Base-by-base conservation (phyloP, 2,329 filamentous ascomycete species). In the Laburnicola sp. region DNA sequence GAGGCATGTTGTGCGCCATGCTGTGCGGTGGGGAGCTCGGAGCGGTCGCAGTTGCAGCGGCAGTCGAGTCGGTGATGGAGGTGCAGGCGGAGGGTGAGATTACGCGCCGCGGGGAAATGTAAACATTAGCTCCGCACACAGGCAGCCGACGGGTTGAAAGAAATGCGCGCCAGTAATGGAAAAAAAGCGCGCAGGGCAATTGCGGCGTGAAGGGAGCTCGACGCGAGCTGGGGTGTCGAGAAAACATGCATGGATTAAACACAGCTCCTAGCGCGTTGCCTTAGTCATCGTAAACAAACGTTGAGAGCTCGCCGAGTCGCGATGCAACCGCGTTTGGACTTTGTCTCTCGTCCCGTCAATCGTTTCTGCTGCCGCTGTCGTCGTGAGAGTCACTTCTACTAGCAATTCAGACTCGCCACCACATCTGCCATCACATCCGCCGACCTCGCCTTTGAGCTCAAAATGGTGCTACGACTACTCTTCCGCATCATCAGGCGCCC, bases 1-100 rank as follows among this genome's bases (percentile, higher is more conserved):
- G 65, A 40, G 68, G 58, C 54, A 63, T 58, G 47, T 62, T 58
- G 51, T 65, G 63, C 10, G 66, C 61, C 66, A 70, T 70, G 50
- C 44, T 59, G 58, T 52, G 47, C 45, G 31, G 45, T 36, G 39
- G 38, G 28, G 42, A 43, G 47, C 34, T 38, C 47, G 41, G 45
- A 36, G 51, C 41, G 49, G 50, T 49, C 40, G 46, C 39, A 45
- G 53, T 16, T 16, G 16, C 16, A 16, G 16, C 16, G 56, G 59
- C 56, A 59, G 56, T 58, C 48, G 52, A 59, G 53, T 53, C 57
- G 50, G 51, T 54, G 57, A 31, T 36, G n/a, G 58, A 58, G 62
- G 59, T 59, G 58, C 56, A 65, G 58, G 57, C 54, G 51, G 62
- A 60, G 62, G 60, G 52, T 62, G 54, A 54, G 58, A 49, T 57